Evolutionary conservation across 2,329 filamentous ascomycete genomes (phyloP), one percentile per base, ranked within the genome.

Genomic region (Fusarium anguioides): DNA sequence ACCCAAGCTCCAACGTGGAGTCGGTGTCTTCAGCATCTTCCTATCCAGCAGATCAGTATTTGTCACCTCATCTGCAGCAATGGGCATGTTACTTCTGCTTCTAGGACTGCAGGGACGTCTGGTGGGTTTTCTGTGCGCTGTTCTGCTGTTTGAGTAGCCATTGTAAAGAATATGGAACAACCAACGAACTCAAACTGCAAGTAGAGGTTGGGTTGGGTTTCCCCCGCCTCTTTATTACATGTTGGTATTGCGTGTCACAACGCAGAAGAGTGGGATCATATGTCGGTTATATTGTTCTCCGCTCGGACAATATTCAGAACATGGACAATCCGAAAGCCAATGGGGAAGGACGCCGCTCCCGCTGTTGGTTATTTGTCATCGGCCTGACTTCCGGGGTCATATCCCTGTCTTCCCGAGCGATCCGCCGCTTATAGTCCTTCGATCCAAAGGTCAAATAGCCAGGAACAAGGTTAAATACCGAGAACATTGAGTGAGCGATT

Each of bases 171-270:
- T 8, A 21, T 12, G 2, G 21, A 2, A 11, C 1, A 17, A 6
- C 14, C 3, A 33, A 11, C 7, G 2, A 2, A 3, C n/a, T 20
- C 23, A n/a, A n/a, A n/a, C n/a, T n/a, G n/a, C n/a, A n/a, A n/a
- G n/a, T n/a, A n/a, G n/a, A n/a, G n/a, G n/a, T n/a, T n/a, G n/a
- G n/a, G n/a, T n/a, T n/a, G n/a, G n/a, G n/a, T n/a, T n/a, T n/a
- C n/a, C 17, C 15, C 48, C 56, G n/a, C 56, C 57, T 48, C 57
- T 62, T 62, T 56, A 62, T 62, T 31, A 14, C 8, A 26, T 21
- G 21, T 37, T 42, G 12, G 3, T 23, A 17, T 8, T 42, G 21
- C 10, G 15, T 29, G 46, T 23, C 29, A 39, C 21, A 8, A 39
- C 20, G 7, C 11, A n/a, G 24, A 6, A 31, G 10, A 31, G 36